These are phyloP conservation scores for Incumbomyces delicatus DNA, from an alignment of 2,329 filamentous ascomycete genomes.

Conservation along the genomic window DNA sequence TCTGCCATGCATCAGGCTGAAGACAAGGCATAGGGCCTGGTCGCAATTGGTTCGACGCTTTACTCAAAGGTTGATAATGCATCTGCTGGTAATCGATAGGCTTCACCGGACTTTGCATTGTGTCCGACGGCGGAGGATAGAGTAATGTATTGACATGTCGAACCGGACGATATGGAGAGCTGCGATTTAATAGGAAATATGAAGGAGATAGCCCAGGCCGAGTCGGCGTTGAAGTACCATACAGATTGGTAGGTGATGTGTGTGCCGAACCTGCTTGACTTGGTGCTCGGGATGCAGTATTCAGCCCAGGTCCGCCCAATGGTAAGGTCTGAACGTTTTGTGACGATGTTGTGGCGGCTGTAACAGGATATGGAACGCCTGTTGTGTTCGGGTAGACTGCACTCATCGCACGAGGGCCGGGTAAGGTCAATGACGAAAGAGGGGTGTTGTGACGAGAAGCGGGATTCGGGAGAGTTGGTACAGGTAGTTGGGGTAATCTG, in stretches of 20 bases:
- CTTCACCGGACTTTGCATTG: constrained; percentile 65
- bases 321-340: constrained; percentile 16
- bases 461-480: constrained; percentile 10
- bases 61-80: constrained; percentile 71
- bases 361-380: constrained; percentile 41
- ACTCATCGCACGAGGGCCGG: constrained; percentile 56
- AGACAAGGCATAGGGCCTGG: constrained; percentile 58
- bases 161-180: constrained; percentile 86
- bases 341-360: constrained; percentile 28
- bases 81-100: constrained; percentile 59
- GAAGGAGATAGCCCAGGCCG: constrained; percentile 69
- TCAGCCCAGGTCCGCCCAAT: not conserved
- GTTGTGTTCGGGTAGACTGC: constrained; percentile 59
- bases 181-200: constrained; percentile 74
- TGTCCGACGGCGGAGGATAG: constrained; percentile 71
- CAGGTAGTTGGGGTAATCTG: constrained; percentile 14
- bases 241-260: constrained; percentile 59
- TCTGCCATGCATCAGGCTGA: constrained; percentile 31
- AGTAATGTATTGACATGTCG: constrained; percentile 84
- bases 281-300: constrained; percentile 10
- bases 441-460: constrained; percentile 1
- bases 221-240: constrained; percentile 51
- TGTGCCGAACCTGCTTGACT: constrained; percentile 41
- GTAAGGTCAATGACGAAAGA: constrained; percentile 25
- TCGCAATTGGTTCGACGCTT: constrained; percentile 53